phyloP scores from a whole-genome alignment of 2,329 filamentous ascomycete genomes.

The Phaeophleospora eucalypticola region DNA sequence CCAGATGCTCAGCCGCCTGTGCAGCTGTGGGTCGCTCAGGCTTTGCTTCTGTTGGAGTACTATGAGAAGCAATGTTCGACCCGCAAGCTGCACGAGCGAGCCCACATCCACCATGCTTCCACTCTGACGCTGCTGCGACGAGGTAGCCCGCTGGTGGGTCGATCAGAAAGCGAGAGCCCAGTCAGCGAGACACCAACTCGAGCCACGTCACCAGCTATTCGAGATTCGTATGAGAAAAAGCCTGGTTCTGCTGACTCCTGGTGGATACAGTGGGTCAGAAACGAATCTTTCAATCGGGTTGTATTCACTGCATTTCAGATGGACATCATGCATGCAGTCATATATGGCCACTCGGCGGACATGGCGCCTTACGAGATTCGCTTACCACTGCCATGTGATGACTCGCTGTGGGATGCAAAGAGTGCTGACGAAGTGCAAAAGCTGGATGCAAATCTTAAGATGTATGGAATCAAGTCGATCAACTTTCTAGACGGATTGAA shows the following conservation, averaged over 20 bases:
- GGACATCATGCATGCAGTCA: constrained; percentile 88
- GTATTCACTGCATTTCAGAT: constrained; percentile 91
- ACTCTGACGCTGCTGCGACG: constrained; percentile 90
- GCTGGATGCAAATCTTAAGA: constrained; percentile 72
- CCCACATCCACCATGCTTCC: constrained; percentile 86
- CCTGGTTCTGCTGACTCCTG: constrained; percentile 41
- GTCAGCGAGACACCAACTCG: constrained; percentile 49
- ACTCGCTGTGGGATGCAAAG: constrained; percentile 82
- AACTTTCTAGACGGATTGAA: constrained; percentile 89
- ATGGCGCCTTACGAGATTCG: constrained; percentile 94
- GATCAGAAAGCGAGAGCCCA: constrained; percentile 77
- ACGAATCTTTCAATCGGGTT: constrained; percentile 79
- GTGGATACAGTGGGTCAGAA: constrained; percentile 92
- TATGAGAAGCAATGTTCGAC: constrained; percentile 75
- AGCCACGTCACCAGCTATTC: constrained; percentile 9
- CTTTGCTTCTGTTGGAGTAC: constrained; percentile 91
- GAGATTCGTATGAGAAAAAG: background rate
- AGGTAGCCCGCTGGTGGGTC: constrained; percentile 81
- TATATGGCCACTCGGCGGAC: constrained; percentile 83
- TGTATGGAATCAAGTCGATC: constrained; percentile 75
- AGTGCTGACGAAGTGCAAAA: constrained; percentile 79
- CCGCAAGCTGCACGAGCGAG: constrained; percentile 85
- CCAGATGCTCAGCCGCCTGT: constrained; percentile 84
- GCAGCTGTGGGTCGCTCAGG: constrained; percentile 79
- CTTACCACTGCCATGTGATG: constrained; percentile 82